Base-by-base conservation (phyloP, 768 basidiomycete genomes). In the Leccinum aurantiacum region DNA sequence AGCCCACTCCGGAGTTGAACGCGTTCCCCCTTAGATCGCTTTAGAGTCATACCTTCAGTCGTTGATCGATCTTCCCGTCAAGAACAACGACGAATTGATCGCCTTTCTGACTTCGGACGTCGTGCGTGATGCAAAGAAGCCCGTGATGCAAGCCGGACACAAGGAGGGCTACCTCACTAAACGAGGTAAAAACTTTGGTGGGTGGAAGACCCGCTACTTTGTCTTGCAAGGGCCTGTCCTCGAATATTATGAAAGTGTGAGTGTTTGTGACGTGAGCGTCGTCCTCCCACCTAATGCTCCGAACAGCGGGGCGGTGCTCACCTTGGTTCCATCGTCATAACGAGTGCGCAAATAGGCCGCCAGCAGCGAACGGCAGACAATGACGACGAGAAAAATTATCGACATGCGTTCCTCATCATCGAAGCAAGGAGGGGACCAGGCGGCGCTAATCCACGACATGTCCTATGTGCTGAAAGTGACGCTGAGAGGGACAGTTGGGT, bases 81-180 rank as follows among this genome's bases (percentile, higher is more conserved):
- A 91, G 74, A 90, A 89, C 75, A 93, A 93, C 72, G 82, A 90
- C 69, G 93, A 96, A 70, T 80, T 98, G 35, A 91, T 95, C 68
- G 86, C 89, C 2, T 99, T 98, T 77, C 85, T 98, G 65, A 95
- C 90, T 29, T 91, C 91, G 6, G 95, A 96, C 69, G 82, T 96
- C 56, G 84, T 95, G 37, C 86, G 86, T 35, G 87, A 88, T 63
- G 78, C 87, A 49, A 85, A 84, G 71, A 85, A 87, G 62, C 89
- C 91, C 2, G 90, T 90, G 19, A 84, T 84, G 78, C 89, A 90
- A 69, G 81, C 81, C 2, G 91, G 91, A 27, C 87, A 95, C 77
- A 97, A 96, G 75, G 93, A 96, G 74, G 96, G 95, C 15, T 96
- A 96, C 72, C 78, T 97, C 37, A 98, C 96, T 19, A 98, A 98